Evolutionary conservation across 2,329 filamentous ascomycete species (phyloP), one percentile per base, ranked within the genome.

Genomic region (Microdochium paspali): DNA sequence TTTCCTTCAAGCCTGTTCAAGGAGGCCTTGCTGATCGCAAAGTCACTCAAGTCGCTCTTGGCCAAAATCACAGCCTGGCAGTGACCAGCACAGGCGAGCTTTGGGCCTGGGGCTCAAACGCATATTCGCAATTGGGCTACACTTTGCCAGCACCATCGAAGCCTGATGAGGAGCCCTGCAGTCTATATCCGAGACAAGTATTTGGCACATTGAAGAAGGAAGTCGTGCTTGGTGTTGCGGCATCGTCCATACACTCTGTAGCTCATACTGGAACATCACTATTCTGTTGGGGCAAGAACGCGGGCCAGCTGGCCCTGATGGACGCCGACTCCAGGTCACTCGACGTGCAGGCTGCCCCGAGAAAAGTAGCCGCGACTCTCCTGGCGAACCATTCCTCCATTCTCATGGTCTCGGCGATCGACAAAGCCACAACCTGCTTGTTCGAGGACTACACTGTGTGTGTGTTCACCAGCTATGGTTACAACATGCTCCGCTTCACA

Each of bases 391-490:
- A 63, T 31, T 79, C 81, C 3, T 79, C 63, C 0, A 95, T 98
- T 46, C 70, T 77, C 24, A 86, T 85, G 62, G 87, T 93, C 0
- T 86, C 87, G 1, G 91, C 90, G 3, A 95, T 94, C 49, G 91
- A 97, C 60, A 84, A 84, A 54, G 93, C 93, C 6, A 96, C 93
- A 0, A 84, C 85, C 1, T 85, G 90, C 52, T 69, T 98, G 24
- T 76, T 98, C 3, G 85, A 90, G 44, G 95, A 90, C 56, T 83
- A 87, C 55, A 89, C 90, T 20, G 89, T 97, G 10, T 94, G 87
- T 74, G 84, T 98, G 0, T 95, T 98, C 57, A 91, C 90, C 1
- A 94, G 94, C 55, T 97, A 95, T 58, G 91, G 91, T 4, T 97
- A 95, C 61, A 89, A 90, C n/a, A 87, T 89, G 53, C 75, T 97